phyloP scores from a whole-genome alignment of 2,329 filamentous ascomycete genomes.

The Apiospora phragmitis region DNA sequence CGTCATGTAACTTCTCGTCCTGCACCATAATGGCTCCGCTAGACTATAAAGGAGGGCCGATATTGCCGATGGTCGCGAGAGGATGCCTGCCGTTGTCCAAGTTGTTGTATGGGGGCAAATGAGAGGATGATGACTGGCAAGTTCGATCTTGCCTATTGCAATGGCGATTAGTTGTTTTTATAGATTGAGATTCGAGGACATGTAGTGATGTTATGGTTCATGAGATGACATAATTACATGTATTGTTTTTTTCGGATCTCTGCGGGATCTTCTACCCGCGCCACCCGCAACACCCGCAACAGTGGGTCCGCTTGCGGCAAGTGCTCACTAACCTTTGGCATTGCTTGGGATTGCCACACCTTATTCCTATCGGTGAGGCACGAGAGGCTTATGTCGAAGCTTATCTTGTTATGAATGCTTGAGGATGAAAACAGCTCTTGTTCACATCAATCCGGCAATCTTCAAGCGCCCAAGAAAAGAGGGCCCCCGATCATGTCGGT shows the following conservation, averaged over 20 bases:
- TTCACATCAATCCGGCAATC: neutral
- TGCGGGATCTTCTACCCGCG: conserved; percentile 1
- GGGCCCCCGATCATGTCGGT: neutral
- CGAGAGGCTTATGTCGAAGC: neutral
- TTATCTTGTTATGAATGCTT: neutral
- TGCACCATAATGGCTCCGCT: neutral
- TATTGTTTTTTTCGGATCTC: neutral
- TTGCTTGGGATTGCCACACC: neutral
- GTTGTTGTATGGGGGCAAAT: neutral
- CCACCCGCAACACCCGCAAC: neutral
- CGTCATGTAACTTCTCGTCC: neutral
- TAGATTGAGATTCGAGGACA: neutral
- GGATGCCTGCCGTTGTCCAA: neutral
- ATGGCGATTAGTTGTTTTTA: no score
- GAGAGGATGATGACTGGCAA: neutral
- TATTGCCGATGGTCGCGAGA: neutral
- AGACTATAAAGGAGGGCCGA: neutral
- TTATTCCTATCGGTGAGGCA: neutral
- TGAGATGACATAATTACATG: neutral
- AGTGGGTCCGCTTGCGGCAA: neutral
- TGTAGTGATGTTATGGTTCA: neutral
- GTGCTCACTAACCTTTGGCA: neutral
- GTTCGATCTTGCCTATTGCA: neutral
- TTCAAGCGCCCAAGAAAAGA: neutral
- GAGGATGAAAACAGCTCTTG: neutral